A percentile compares a stretch with the other conserved stretches of the same genome.
Evolutionary conservation across 345 rosid genomes (phyloP).

Genomic region (Atalantia buxifolia): DNA sequence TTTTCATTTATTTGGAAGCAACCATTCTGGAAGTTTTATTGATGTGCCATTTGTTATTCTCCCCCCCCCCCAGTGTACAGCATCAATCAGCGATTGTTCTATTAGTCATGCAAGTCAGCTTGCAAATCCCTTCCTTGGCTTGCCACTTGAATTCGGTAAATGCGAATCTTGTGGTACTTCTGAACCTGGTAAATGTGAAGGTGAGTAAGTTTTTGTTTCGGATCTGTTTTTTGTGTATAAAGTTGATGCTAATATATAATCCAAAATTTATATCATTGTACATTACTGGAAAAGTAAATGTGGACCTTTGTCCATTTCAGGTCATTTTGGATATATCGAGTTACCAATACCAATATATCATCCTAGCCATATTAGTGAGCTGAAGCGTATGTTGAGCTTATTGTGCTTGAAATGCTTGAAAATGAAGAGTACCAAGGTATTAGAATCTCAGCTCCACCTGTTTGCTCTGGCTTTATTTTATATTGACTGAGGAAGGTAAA

Average conservation of each 20-base stretch:
- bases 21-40: conserved; percentile 1
- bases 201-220: conserved; percentile 27
- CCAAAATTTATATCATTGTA: neutral
- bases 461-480: neutral
- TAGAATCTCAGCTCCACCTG: neutral
- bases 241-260: neutral
- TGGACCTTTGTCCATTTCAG: conserved; percentile 34
- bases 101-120: conserved; percentile 78
- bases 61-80: conserved; percentile 41
- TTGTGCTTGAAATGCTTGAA: conserved; percentile 87
- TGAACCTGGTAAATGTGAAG: conserved; percentile 85
- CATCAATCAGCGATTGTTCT: conserved; percentile 68
- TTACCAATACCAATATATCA: conserved; percentile 87
- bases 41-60: neutral
- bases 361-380: conserved; percentile 75
- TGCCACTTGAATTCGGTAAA: conserved; percentile 89
- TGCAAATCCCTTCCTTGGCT: conserved; percentile 78
- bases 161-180: conserved; percentile 92
- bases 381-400: conserved; percentile 70
- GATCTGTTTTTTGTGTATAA: neutral
- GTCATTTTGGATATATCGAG: conserved; percentile 89
- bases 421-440: conserved; percentile 71
- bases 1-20: conserved; percentile 6
- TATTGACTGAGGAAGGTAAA: neutral
- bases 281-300: neutral